These are phyloP conservation scores for Barbarea vulgaris DNA, from an alignment of 345 rosid species.

Conservation along the genomic window DNA sequence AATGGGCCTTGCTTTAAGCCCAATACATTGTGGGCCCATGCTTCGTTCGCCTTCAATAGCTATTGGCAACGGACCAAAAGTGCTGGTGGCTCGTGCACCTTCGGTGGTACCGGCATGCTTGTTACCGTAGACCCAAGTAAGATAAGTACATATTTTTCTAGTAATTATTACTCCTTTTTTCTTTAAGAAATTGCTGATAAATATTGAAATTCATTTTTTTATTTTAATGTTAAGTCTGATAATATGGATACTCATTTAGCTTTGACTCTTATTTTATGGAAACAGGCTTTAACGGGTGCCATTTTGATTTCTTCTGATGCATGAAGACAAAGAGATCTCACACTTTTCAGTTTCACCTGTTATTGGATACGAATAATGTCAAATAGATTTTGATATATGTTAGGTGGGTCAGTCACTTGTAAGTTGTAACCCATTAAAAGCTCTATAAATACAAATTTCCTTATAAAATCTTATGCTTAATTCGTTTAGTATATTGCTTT, in stretches of 20 bases:
- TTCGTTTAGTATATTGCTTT: constrained; percentile 23
- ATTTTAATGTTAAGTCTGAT: background rate
- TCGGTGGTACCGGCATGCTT: constrained; percentile 92
- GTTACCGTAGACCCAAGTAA: constrained; percentile 93
- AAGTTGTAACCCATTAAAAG: constrained; percentile 25
- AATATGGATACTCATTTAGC: background rate
- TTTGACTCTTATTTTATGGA: background rate
- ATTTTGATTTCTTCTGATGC: constrained; percentile 48
- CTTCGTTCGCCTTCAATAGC: constrained; percentile 91
- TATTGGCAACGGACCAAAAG: constrained; percentile 85
- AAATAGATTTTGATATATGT: constrained; percentile 23
- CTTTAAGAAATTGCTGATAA: background rate
- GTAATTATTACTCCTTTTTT: background rate
- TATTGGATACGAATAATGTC: constrained; percentile 33
- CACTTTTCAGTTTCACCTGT: constrained; percentile 1
- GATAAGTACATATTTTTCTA: background rate
- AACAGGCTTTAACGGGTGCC: constrained; percentile 66
- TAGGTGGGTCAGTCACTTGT: constrained; percentile 39
- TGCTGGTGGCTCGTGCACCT: constrained; percentile 80
- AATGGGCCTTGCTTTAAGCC: constrained; percentile 77
- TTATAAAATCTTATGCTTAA: constrained; percentile 29
- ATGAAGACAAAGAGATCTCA: constrained; percentile 29
- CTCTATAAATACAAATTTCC: background rate
- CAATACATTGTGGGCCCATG: constrained; percentile 73
- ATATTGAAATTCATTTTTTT: background rate